These are phyloP conservation scores for Seiridium unicorne DNA, from an alignment of 2,329 filamentous ascomycete genomes.

Conservation along the genomic window DNA sequence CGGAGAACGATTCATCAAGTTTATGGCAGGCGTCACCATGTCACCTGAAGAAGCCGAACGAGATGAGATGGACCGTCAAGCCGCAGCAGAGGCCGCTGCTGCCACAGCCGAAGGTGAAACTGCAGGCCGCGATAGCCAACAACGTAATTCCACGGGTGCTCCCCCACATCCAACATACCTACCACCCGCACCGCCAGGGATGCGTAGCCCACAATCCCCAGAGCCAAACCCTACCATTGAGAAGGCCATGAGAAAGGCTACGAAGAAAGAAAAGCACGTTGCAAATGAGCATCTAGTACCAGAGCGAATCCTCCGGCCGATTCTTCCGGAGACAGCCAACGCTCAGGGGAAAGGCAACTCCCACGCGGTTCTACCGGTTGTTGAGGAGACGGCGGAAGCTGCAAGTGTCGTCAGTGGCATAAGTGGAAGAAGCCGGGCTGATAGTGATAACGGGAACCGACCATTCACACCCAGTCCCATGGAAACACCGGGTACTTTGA, in stretches of 20 bases:
- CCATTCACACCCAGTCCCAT: conserved; percentile 32
- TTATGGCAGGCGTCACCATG: conserved; percentile 88
- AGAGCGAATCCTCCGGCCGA: conserved; percentile 28
- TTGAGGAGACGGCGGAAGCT: conserved; percentile 84
- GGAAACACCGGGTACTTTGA: conserved; percentile 25
- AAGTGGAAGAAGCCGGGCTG: conserved; percentile 56
- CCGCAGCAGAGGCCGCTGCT: conserved; percentile 38
- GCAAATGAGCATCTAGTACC: conserved; percentile 28
- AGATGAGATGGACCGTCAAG: conserved; percentile 59
- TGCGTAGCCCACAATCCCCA: conserved; percentile 27
- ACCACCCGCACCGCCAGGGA: conserved; percentile 28
- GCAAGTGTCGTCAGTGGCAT: conserved; percentile 47
- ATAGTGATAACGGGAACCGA: conserved; percentile 29
- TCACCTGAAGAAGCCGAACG: conserved; percentile 79
- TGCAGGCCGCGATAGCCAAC: conserved; percentile 26
- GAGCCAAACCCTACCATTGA: conserved; percentile 28
- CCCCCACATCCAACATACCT: conserved; percentile 27
- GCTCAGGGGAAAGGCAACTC: conserved; percentile 23
- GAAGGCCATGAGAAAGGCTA: conserved; percentile 24
- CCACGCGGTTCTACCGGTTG: conserved; percentile 66
- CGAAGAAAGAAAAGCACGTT: conserved; percentile 25
- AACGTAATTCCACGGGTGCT: conserved; percentile 6
- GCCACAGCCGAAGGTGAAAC: conserved; percentile 27
- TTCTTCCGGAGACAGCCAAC: conserved; percentile 19
- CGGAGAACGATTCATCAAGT: conserved; percentile 89